Evolutionary conservation across 106 monocot genomes (phyloP).

Genomic region (Dioscorea alata): DNA sequence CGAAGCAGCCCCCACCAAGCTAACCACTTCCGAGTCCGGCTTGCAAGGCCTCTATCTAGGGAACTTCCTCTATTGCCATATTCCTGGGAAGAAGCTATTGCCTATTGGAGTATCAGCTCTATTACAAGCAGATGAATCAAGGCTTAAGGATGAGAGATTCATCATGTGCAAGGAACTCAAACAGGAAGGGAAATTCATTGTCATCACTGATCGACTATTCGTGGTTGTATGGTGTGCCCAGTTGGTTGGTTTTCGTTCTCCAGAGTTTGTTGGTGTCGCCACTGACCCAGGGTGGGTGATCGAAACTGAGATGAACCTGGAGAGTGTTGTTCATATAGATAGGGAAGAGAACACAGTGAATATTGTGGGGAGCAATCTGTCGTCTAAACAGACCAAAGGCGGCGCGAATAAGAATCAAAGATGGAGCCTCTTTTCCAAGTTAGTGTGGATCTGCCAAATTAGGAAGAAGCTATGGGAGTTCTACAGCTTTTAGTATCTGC

Average conservation of each 20-base stretch:
- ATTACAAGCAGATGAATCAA: conserved; percentile 45
- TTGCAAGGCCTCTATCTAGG: conserved; percentile 73
- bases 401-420: conserved; percentile 5
- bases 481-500: conserved; percentile 49
- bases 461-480: conserved; percentile 67
- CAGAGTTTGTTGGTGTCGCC: conserved; percentile 59
- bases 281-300: conserved; percentile 65
- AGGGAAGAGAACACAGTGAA: conserved; percentile 41
- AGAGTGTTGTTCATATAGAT: conserved; percentile 78
- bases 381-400: conserved; percentile 30
- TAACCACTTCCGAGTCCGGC: conserved; percentile 43
- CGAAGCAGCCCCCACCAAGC: conserved; percentile 67
- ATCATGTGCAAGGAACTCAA: conserved; percentile 61
- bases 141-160: conserved; percentile 57
- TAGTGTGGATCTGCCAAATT: conserved; percentile 41
- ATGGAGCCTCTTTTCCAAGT: conserved; percentile 51
- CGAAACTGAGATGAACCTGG: conserved; percentile 64
- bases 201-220: conserved; percentile 47
- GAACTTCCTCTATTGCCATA: conserved; percentile 74
- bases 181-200: conserved; percentile 52
- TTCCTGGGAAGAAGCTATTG: conserved; percentile 97
- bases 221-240: conserved; percentile 39
- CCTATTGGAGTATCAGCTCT: conserved; percentile 65
- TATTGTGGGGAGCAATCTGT: conserved; percentile 67
- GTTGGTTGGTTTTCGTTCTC: conserved; percentile 38